These are phyloP conservation scores for Mercurialis annua DNA, from an alignment of 345 rosid species.

Conservation along the genomic window DNA sequence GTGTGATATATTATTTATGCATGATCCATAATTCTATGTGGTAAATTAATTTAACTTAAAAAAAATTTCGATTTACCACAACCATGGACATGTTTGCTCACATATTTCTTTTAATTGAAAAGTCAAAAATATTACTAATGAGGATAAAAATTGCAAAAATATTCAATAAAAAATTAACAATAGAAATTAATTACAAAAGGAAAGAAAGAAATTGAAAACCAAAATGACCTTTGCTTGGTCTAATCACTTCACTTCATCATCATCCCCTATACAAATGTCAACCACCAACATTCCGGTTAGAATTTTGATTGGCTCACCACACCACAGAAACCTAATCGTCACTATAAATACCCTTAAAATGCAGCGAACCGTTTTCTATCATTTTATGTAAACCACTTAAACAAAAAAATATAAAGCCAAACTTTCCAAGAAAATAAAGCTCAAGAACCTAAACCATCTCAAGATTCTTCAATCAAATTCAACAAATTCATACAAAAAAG, in stretches of 20 bases:
- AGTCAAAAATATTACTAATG: too few species aligned
- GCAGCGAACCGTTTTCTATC: conserved; percentile 44
- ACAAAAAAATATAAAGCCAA: background rate
- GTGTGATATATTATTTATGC: too few species aligned
- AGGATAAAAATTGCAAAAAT: too few species aligned
- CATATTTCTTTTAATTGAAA: too few species aligned
- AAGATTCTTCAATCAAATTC: background rate
- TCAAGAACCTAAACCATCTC: too few species aligned
- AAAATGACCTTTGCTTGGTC: conserved; percentile 36
- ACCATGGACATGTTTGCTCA: too few species aligned
- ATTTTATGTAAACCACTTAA: conserved; percentile 37
- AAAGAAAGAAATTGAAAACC: conserved; percentile 20
- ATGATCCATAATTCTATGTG: too few species aligned
- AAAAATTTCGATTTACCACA: too few species aligned
- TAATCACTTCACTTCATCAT: conserved; percentile 21
- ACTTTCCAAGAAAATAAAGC: background rate
- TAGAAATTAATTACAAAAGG: background rate
- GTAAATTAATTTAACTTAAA: too few species aligned
- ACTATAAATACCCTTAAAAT: conserved; percentile 27
- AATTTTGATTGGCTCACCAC: conserved; percentile 10
- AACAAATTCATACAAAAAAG: background rate
- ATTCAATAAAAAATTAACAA: too few species aligned
- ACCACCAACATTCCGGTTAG: conserved; percentile 31
- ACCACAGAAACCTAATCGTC: background rate
- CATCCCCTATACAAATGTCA: conserved; percentile 41